Base-by-base conservation (phyloP, 129 eudicot species). In the Erigeron canadensis region DNA sequence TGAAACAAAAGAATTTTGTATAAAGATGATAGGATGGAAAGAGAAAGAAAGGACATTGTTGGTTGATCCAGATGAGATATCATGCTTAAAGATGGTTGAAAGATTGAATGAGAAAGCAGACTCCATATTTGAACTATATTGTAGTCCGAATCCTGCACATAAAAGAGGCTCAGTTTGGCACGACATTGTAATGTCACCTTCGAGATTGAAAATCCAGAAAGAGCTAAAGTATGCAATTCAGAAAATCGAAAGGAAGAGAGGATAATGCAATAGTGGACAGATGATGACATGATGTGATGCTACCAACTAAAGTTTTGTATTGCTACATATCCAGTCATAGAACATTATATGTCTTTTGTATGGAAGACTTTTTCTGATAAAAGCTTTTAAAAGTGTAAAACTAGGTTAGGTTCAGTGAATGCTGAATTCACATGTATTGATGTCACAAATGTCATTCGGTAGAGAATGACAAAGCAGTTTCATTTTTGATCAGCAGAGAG, bases 21-120 rank as follows among this genome's bases (percentile, higher is more conserved):
- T 62, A 51, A 81, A 88, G 96, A 70, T 91, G 86, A 95, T 90
- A 88, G 99, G 91, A 72, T 90, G 97, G 97, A 95, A 95, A 75
- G 97, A 88, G 70, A 90, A 84, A 81, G 99, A 90, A 65, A 95
- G 82, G 86, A 95, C 82, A 23, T 72, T 95, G 78, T 78, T 95
- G 84, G 96, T 90, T 38, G 97, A 95, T 67, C 99, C 96, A 17
- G 97, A 88, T 48, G 97, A 95, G 83, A 87, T 95, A 79, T 68
- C 75, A 38, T 75, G 82, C 60, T 61, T 95, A 69, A 86, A 90
- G 79, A 58, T 78, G 73, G 65, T 90, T 45, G 86, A 81, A 21
- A 77, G 75, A 65, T 74, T 95, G 82, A 88, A 90, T 54, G 96
- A 84, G 59, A 74, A 73, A 56, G 99, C 96, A 38, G 84, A 88